Evolutionary conservation across 2,329 filamentous ascomycete species (phyloP), one percentile per base, ranked within the genome.

Genomic region (Didymella pomorum): DNA sequence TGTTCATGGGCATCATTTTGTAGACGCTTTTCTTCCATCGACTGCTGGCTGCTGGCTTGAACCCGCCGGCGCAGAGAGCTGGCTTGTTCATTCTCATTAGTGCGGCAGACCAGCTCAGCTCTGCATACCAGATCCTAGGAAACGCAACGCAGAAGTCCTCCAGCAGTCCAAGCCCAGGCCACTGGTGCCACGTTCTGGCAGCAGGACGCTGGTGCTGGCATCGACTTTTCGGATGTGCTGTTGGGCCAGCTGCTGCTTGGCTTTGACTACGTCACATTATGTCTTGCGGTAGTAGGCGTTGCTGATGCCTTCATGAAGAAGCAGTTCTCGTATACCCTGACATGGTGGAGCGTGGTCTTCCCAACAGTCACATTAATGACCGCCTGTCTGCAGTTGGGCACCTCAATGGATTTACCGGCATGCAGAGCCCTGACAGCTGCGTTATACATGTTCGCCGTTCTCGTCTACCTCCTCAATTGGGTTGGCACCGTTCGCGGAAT

Each of bases 11-110:
- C 10, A 56, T 56, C 18, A 56, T 56, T 5, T 18, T 56, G 14
- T 56, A 56, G 3, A 56, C 54, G 25, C 42, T 56, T 4, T 56
- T 51, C 42, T 56, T 56, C 47, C 54, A 56, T 28, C 54, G 47
- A n/a, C 18, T 56, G 25, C 20, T 56, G 25, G 54, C 54, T 33
- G 54, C 54, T 11, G 47, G 54, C 2, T 10, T 56, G 20, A 51
- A 51, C 6, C 54, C 54, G 16, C 47, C 47, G 14, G 54, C 54
- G 25, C 54, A 57, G 37, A 44, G 54, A 47, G 47, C 54, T n/a
- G 48, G 33, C 5, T 18, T 57, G 9, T 52, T 57, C 28, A 57
- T 52, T 11, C 26, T 57, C 18, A 57, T 57, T 11, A 48, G 54
- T 35, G 54, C 48, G 1, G 54, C 42, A 7, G 54, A 48, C 6